phyloP scores from a whole-genome alignment of 2,329 filamentous ascomycete species.

The Dactylellina cionopaga region DNA sequence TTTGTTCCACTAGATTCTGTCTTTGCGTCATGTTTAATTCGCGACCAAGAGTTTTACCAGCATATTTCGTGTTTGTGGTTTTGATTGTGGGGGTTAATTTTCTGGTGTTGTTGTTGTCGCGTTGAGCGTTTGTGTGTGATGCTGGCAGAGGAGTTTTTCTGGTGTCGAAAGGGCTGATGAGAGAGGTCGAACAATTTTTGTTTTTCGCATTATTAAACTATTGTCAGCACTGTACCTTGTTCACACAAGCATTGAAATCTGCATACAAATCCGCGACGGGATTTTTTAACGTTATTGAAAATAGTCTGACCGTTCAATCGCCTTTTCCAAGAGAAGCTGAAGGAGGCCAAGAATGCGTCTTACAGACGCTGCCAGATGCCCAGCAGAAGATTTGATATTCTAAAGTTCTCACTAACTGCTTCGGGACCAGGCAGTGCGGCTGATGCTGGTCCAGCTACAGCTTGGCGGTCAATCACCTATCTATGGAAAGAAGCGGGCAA shows the following conservation, averaged over 20 bases:
- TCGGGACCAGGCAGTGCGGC: conserved; percentile 50
- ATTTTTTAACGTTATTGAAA: conserved; percentile 50
- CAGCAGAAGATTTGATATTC: conserved; percentile 47
- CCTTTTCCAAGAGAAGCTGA: conserved; percentile 49
- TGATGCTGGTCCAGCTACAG: conserved; percentile 32
- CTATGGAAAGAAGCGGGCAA: conserved; percentile 29
- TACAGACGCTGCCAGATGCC: conserved; percentile 20
- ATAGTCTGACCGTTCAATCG: conserved; percentile 27
- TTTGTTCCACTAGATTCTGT: neutral
- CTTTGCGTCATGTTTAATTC: neutral
- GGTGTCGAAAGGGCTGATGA: neutral
- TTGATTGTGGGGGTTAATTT: neutral
- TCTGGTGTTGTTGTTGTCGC: neutral
- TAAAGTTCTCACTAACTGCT: conserved; percentile 43
- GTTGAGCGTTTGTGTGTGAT: conserved; percentile 23
- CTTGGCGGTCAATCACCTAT: conserved; percentile 40
- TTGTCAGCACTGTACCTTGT: conserved; percentile 25
- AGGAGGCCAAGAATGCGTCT: conserved; percentile 44
- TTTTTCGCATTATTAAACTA: neutral
- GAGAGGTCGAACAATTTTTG: neutral
- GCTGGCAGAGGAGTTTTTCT: neutral
- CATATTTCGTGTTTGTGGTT: neutral
- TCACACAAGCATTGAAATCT: conserved; percentile 1
- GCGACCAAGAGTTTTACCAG: neutral
- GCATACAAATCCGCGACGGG: conserved; percentile 26